Evolutionary conservation across 345 rosid species (phyloP), one percentile per base, ranked within the genome.

Genomic region (Anacardium occidentale): DNA sequence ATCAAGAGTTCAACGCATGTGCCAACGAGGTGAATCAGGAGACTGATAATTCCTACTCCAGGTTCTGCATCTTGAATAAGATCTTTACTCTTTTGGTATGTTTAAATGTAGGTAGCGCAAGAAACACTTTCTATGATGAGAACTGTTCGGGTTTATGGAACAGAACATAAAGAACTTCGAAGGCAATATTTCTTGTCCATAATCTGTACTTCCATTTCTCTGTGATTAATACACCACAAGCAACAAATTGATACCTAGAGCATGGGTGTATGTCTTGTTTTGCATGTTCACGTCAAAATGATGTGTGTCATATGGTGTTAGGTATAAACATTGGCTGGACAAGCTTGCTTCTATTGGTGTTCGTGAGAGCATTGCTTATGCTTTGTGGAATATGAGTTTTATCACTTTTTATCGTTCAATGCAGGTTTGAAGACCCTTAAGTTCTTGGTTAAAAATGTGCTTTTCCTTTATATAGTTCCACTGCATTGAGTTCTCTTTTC

Each of bases 291-390:
- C 42, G 22, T 14, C 45, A 40, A 24, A 42, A 14, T 61, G 69
- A 45, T 75, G 18, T 40, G 29, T 70, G 29, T 6, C 22, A 25
- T 71, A 40, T 79, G 74, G 62, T 71, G 58, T 29, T 72, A 87
- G 91, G 88, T 87, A 83, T 75, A 83, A 75, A 66, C 56, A 50
- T 34, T 83, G 85, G 82, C 72, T 87, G 69, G 84, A 81, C 69
- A 77, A 74, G 21, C 64, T 83, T 67, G 82, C 82, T 69, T 83
- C 70, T 56, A 58, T 83, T 14, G 72, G 82, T 66, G 53, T 80
- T 65, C 75, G 77, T 57, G 84, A 85, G 66, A 80, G 79, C 56
- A 62, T 60, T 3, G 87, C 87, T 70, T 73, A 78, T 80, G 88
- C 82, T 71, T 70, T 81, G 4, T 80, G 87, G 88, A 81, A 52